Conservation (phyloP, 305 asterid genomes). For the Ajuga reptans region DNA sequence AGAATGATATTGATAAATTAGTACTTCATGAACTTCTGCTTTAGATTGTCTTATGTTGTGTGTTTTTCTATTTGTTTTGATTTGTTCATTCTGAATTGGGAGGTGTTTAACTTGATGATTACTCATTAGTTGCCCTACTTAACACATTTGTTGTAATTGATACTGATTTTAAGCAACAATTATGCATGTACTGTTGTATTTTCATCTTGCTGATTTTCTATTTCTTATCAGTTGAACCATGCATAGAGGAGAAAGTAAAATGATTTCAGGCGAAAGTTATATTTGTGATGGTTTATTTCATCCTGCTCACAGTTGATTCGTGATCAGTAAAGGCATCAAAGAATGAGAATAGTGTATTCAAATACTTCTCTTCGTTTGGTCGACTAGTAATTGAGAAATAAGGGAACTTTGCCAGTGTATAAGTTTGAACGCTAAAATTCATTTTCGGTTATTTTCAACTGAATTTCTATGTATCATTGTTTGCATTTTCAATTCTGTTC, state of each 20-base stretch:
- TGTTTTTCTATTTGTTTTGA: neutral
- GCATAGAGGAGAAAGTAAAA: neutral
- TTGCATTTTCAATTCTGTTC: too few species aligned
- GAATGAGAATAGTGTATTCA: neutral
- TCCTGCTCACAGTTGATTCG: neutral
- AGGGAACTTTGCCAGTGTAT: neutral
- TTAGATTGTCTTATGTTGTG: neutral
- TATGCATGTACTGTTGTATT: neutral
- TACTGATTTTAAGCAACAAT: neutral
- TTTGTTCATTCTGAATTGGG: neutral
- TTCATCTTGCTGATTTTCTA: neutral
- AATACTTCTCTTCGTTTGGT: neutral
- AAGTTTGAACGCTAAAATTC: too few species aligned
- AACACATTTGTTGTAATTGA: neutral
- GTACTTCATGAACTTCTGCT: neutral
- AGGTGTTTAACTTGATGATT: neutral
- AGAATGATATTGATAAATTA: neutral
- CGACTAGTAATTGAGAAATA: neutral
- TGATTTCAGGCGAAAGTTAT: neutral
- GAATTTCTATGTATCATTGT: too few species aligned
- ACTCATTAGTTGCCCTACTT: neutral
- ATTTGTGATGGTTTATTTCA: neutral
- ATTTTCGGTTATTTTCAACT: too few species aligned
- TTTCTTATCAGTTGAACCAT: neutral
- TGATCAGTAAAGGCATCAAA: neutral